A percentile compares a stretch with the other conserved stretches of the same genome.
Evolutionary conservation across 768 basidiomycete genomes (phyloP).

Genomic region (Russula earlei): DNA sequence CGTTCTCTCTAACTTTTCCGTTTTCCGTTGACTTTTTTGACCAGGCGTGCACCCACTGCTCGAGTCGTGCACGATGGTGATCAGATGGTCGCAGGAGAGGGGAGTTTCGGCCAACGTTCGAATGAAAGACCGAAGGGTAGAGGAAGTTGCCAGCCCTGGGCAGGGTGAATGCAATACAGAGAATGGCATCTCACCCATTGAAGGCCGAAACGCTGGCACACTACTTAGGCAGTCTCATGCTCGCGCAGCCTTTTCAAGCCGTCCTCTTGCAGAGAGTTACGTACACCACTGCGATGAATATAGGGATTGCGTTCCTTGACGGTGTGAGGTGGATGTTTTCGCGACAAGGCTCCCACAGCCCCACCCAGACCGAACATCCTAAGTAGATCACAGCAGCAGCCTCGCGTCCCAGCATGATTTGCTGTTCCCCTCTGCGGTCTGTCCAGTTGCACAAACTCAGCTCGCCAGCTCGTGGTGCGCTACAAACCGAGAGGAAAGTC

Average conservation of each 20-base stretch:
- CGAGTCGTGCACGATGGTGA: conserved; percentile 2
- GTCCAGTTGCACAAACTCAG: too few relatives aligned
- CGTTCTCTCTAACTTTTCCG: conserved; percentile 7
- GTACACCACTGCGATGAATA: not conserved
- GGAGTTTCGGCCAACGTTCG: not conserved
- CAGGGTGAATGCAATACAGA: conserved; percentile 12
- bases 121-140: conserved; percentile 3
- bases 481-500: too few relatives aligned
- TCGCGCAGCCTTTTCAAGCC: not conserved
- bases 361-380: too few relatives aligned
- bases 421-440: too few relatives aligned
- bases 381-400: too few relatives aligned
- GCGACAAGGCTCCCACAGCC: too few relatives aligned
- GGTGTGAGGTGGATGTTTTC: not conserved
- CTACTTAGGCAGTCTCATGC: conserved; percentile 14
- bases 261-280: not conserved
- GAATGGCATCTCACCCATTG: conserved; percentile 5
- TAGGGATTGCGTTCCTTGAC: conserved; percentile 1
- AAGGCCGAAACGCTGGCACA: too few relatives aligned
- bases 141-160: conserved; percentile 5
- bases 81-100: conserved; percentile 3
- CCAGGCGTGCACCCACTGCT: too few relatives aligned
- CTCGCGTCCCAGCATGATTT: too few relatives aligned
- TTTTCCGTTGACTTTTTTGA: not conserved
- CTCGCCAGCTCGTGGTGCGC: too few relatives aligned